These are phyloP conservation scores for Cyclocybe cylindracea DNA, from an alignment of 768 basidiomycete genomes.

Conservation along the genomic window DNA sequence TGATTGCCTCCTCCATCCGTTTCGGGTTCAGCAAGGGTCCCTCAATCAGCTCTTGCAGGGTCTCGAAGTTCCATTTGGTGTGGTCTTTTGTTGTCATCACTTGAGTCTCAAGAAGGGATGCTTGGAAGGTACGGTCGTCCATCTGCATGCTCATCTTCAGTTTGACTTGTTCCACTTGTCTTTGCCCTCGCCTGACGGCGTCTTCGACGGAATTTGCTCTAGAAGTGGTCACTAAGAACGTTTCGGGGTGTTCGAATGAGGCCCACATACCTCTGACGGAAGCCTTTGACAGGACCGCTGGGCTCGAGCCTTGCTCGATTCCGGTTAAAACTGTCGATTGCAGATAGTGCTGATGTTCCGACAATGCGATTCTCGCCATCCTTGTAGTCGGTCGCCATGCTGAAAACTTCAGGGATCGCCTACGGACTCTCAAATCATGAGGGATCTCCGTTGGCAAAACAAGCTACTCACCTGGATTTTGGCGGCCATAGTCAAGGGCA, in stretches of 20 bases:
- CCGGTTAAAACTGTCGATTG: conserved; percentile 93
- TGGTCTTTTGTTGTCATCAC: conserved; percentile 87
- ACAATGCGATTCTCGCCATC: conserved; percentile 77
- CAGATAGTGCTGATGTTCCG: conserved; percentile 81
- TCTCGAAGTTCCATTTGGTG: conserved; percentile 91
- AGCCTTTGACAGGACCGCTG: conserved; percentile 43
- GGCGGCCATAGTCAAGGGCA: conserved; percentile 82
- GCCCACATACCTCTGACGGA: conserved; percentile 61
- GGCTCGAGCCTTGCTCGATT: conserved; percentile 76
- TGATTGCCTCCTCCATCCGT: conserved; percentile 92
- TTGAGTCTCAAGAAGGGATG: conserved; percentile 82
- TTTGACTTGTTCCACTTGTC: conserved; percentile 88
- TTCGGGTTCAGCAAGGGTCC: conserved; percentile 91
- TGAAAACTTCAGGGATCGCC: conserved; percentile 85
- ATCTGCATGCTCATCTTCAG: conserved; percentile 91
- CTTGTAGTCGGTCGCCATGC: conserved; percentile 80
- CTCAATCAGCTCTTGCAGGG: conserved; percentile 85
- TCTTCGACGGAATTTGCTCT: conserved; percentile 87
- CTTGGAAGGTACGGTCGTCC: conserved; percentile 92
- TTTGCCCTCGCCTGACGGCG: conserved; percentile 81
- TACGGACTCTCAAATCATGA: conserved; percentile 26
- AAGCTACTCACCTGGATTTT: conserved; percentile 66
- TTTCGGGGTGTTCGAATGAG: not conserved
- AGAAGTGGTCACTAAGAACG: not conserved
- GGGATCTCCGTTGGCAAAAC: not conserved